Evolutionary conservation across 306 rosid genomes (phyloP).

Genomic region (Quillaja saponaria): DNA sequence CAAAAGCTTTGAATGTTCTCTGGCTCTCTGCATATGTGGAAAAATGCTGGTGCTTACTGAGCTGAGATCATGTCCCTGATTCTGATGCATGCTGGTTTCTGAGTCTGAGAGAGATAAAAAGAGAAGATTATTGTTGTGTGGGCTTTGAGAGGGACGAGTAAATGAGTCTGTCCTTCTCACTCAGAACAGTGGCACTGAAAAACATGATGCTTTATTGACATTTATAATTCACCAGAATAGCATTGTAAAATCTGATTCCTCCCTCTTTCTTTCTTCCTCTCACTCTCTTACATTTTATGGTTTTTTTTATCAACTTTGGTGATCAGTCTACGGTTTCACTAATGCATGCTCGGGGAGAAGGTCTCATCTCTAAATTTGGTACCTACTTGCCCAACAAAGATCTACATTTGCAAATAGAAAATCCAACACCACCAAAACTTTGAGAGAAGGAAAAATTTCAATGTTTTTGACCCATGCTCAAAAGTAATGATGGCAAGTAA

Average conservation of each 20-base stretch:
- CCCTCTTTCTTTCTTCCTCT: background rate
- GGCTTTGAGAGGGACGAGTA: slow-evolving; percentile 66
- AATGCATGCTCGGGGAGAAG: slow-evolving; percentile 25
- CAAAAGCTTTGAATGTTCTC: slow-evolving; percentile 65
- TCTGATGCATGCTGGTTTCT: slow-evolving; percentile 37
- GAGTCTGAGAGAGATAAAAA: slow-evolving; percentile 9
- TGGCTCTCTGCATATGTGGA: slow-evolving; percentile 68
- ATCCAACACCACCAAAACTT: slow-evolving; percentile 51
- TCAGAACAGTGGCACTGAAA: slow-evolving; percentile 86
- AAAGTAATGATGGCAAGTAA: slow-evolving; percentile 15
- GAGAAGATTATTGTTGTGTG: slow-evolving; percentile 16
- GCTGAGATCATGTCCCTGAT: slow-evolving; percentile 65
- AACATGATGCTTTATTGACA: slow-evolving; percentile 61
- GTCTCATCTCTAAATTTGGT: slow-evolving; percentile 24
- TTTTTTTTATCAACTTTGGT: slow-evolving; percentile 18
- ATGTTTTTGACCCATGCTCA: slow-evolving; percentile 39
- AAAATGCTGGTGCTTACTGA: slow-evolving; percentile 51
- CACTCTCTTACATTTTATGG: background rate
- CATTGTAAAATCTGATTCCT: slow-evolving; percentile 23
- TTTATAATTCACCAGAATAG: slow-evolving; percentile 49
- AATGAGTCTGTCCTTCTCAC: slow-evolving; percentile 40
- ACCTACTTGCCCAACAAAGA: slow-evolving; percentile 44
- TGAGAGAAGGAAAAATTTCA: slow-evolving; percentile 30
- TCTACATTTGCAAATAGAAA: slow-evolving; percentile 47
- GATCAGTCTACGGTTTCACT: slow-evolving; percentile 34